Base-by-base conservation (phyloP, 805 yeast genomes). In the Kodamaea laetipori region DNA sequence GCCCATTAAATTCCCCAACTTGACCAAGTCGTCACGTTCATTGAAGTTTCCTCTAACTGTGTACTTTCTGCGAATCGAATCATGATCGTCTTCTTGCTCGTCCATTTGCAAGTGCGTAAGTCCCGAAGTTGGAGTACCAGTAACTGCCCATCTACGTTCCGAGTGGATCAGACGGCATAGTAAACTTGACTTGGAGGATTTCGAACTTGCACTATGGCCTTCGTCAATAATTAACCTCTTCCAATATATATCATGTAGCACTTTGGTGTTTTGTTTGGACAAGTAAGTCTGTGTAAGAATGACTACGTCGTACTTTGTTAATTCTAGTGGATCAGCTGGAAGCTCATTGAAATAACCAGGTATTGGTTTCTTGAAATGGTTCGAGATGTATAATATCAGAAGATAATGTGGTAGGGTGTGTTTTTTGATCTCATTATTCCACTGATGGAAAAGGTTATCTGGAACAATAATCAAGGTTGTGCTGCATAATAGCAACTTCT, bases 101-200 rank as follows among this genome's bases (percentile, higher is more conserved):
- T 69, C 69, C 69, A 82, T 74, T 49, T 79, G 77, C 6, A 81
- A 55, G 34, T 72, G 73, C 0, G 89, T 81, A 41, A 84, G 63
- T 0, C 90, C 90, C 0, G 85, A 74, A 0, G 89, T 83, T 4
- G 90, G 90, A 0, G 90, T 84, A 23, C 90, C 90, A 0, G 86
- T 80, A 1, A 84, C 86, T 0, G 82, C 81, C 90, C 90, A 84
- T 47, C 77, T 71, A 39, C 88, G 68, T 53, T 84, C 90, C 6
- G 77, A 76, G 37, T 62, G 58, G 36, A 84, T 54, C 16, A 66
- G 61, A 25, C 67, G 68, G 13, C 86, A 80, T 25, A 79, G 55
- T 6, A 60, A 54, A 6, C 78, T 81, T 0, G 78, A 71, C 39
- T 76, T 66, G 0, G 86, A 71, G 1, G 71, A 57, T 43, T 72